phyloP scores from a whole-genome alignment of 2,329 filamentous ascomycete species.

The Colletotrichum spaethianum region DNA sequence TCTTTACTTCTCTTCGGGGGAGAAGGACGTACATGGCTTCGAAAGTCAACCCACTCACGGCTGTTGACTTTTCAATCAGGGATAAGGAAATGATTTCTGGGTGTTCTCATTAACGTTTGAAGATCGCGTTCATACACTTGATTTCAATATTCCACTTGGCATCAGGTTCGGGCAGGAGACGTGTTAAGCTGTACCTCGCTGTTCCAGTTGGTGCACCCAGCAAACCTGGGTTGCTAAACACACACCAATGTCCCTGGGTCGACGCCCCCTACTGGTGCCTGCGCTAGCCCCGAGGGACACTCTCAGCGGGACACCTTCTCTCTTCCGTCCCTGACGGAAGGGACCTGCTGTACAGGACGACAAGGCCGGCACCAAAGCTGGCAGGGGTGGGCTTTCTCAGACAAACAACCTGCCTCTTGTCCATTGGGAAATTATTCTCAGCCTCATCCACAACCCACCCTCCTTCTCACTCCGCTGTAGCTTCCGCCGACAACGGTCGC shows the following conservation, averaged over 20 bases:
- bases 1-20: background rate
- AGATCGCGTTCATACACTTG: slow-evolving; percentile 3
- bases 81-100: background rate
- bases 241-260: slow-evolving; percentile 9
- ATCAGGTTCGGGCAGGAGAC: slow-evolving; percentile 19
- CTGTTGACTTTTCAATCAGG: slow-evolving; percentile 7
- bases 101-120: slow-evolving; percentile 17
- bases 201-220: background rate
- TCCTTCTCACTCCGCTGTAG: background rate
- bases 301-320: slow-evolving; percentile 9
- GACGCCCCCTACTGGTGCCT: slow-evolving; percentile 21
- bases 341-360: background rate
- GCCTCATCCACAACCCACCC: slow-evolving; percentile 29
- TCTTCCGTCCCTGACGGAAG: background rate
- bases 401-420: slow-evolving; percentile 12
- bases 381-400: slow-evolving; percentile 1
- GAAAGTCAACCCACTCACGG: slow-evolving; percentile 11
- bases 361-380: slow-evolving; percentile 15
- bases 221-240: slow-evolving; percentile 8
- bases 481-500: slow-evolving; percentile 4
- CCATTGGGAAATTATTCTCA: slow-evolving; percentile 17
- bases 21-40: slow-evolving; percentile 19
- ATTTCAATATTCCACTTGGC: slow-evolving; percentile 23
- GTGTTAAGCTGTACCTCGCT: background rate
- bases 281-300: slow-evolving; percentile 22